A percentile compares a stretch with the other conserved stretches of the same genome.
Evolutionary conservation across 192 early-diverging fungal genomes (phyloP).

Genomic region (Spizellomyces punctatus): DNA sequence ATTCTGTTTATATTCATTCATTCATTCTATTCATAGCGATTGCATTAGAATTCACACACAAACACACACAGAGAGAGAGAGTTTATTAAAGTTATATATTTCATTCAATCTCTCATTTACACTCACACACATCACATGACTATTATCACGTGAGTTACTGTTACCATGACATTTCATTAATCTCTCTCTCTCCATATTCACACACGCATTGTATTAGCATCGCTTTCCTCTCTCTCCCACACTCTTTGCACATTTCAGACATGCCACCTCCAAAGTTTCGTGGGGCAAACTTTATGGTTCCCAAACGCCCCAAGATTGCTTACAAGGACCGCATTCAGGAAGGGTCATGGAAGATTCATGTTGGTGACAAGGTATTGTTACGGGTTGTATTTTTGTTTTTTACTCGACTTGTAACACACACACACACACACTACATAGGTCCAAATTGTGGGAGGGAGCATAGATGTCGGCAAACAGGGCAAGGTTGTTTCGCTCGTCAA

Average conservation of each 20-base stretch:
- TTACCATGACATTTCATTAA: too few relatives aligned
- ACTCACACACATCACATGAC: too few relatives aligned
- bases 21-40: too few relatives aligned
- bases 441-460: slow-evolving; percentile 59
- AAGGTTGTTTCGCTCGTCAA: slow-evolving; percentile 62
- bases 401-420: too few relatives aligned
- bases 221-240: background rate
- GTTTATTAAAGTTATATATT: too few relatives aligned
- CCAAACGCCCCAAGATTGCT: slow-evolving; percentile 21
- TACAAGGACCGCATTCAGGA: slow-evolving; percentile 50
- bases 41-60: too few relatives aligned
- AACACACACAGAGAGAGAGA: too few relatives aligned
- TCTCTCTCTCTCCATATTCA: too few relatives aligned
- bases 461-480: slow-evolving; percentile 60
- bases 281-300: slow-evolving; percentile 29
- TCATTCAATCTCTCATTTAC: too few relatives aligned
- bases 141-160: too few relatives aligned
- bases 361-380: slow-evolving; percentile 61
- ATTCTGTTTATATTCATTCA: too few relatives aligned
- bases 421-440: slow-evolving; percentile 42
- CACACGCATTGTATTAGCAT: background rate
- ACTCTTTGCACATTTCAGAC: background rate
- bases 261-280: slow-evolving; percentile 20
- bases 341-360: slow-evolving; percentile 58
- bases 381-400: background rate